Conservation (phyloP, 305 asterid genomes). For the Solanum hybrid region DNA sequence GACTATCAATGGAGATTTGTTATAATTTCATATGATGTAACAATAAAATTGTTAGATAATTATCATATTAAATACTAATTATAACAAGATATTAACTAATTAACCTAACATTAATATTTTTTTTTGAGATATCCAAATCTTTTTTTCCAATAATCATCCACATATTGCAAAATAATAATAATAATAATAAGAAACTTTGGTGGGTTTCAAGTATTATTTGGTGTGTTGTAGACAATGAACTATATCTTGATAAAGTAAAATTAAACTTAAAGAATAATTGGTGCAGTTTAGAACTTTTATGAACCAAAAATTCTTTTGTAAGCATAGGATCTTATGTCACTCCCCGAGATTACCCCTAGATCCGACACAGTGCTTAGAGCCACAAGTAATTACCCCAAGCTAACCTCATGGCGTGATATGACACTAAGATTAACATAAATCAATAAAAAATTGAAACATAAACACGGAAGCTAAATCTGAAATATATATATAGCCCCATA, state of each 20-base stretch:
- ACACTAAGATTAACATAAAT: not conserved
- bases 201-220: not conserved
- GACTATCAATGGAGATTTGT: not conserved
- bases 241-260: not conserved
- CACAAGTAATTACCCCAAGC: not conserved
- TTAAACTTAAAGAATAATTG: not conserved
- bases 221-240: not conserved
- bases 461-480: too few species aligned
- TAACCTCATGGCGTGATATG: not conserved
- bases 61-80: not conserved
- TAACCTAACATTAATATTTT: too few species aligned
- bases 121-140: not conserved
- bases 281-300: not conserved
- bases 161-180: too few species aligned
- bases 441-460: not conserved
- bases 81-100: not conserved
- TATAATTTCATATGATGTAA: not conserved
- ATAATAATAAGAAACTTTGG: not conserved
- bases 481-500: not conserved
- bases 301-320: not conserved
- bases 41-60: too few species aligned
- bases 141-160: conserved; percentile 31
- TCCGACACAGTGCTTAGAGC: not conserved
- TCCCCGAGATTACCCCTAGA: not conserved
- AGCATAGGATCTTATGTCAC: not conserved